Percentiles rank a stretch among this genome's conserved stretches.
Conservation (phyloP, 2,329 filamentous ascomycete species). For the Xylariaceae sp. region DNA sequence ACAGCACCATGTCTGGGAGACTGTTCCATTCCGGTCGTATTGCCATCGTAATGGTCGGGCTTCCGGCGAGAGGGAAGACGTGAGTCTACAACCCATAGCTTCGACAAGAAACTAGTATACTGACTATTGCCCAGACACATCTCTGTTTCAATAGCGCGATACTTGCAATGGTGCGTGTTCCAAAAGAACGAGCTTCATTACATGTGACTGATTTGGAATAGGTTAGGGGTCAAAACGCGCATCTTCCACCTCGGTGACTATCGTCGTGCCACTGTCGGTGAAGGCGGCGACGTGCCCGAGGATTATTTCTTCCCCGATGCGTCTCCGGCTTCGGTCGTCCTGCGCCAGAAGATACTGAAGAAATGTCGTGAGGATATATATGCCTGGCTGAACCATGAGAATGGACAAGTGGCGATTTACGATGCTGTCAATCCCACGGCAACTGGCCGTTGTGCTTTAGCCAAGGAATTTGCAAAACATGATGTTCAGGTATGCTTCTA, state of each 20-base stretch:
- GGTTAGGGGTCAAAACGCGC: conserved; percentile 95
- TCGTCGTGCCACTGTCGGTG: conserved; percentile 83
- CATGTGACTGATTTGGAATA: conserved; percentile 31
- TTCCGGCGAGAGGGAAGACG: conserved; percentile 95
- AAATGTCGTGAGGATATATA: conserved; percentile 98
- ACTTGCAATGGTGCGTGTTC: conserved; percentile 73
- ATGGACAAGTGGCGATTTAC: conserved; percentile 97
- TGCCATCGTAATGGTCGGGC: conserved; percentile 93
- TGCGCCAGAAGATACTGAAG: conserved; percentile 95
- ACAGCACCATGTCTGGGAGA: conserved; percentile 95
- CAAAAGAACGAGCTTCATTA: not conserved
- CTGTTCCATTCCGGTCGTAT: conserved; percentile 97
- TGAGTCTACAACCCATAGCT: conserved; percentile 40
- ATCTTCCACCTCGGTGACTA: conserved; percentile 98
- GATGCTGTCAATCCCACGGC: conserved; percentile 94
- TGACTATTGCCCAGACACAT: conserved; percentile 63
- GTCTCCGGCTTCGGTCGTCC: conserved; percentile 84
- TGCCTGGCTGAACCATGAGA: conserved; percentile 92
- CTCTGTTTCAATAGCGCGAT: conserved; percentile 90
- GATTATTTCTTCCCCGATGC: conserved; percentile 98
- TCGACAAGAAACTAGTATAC: not conserved
- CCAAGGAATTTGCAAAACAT: conserved; percentile 97
- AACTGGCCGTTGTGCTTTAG: conserved; percentile 75
- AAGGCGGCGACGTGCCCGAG: conserved; percentile 80
- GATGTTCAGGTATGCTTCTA: conserved; percentile 69